A percentile compares a stretch with the other conserved stretches of the same genome.
Evolutionary conservation across 1,139 yeast genomes (phyloP).

Genomic region (Williopsis jadinii): DNA sequence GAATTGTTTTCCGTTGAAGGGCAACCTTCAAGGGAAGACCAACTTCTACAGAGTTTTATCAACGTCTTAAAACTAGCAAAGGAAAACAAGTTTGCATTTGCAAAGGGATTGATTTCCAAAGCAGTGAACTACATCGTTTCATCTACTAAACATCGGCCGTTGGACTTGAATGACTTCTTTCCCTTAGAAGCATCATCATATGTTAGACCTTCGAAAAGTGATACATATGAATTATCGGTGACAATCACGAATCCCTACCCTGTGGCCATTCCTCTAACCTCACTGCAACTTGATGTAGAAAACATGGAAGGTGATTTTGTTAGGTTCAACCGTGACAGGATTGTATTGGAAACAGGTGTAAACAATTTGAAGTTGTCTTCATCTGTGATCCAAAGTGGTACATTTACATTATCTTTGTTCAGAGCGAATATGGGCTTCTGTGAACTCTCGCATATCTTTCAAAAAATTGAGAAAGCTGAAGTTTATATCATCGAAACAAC

Average conservation of each 20-base stretch:
- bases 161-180: constrained; percentile 4
- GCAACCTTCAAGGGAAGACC: constrained; percentile 3
- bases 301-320: constrained; percentile 7
- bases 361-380: constrained; percentile 6
- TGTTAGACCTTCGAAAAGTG: constrained; percentile 4
- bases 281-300: constrained; percentile 6
- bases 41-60: constrained; percentile 12
- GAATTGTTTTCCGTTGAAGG: too few relatives aligned
- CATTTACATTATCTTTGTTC: constrained; percentile 20
- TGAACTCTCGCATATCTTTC: constrained; percentile 20
- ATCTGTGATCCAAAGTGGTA: constrained; percentile 16
- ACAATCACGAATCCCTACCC: not conserved
- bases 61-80: constrained; percentile 9
- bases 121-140: constrained; percentile 3
- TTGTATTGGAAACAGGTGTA: constrained; percentile 1
- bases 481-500: constrained; percentile 11
- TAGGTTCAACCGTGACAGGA: constrained; percentile 1
- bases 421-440: constrained; percentile 19
- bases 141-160: not conserved
- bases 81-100: not conserved
- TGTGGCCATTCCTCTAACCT: not conserved
- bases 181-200: not conserved
- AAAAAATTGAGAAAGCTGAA: constrained; percentile 1
- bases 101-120: constrained; percentile 2
- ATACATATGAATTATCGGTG: constrained; percentile 4